Evolutionary conservation across 108 stramenopile genomes (phyloP), one percentile per base, ranked within the genome.

Genomic region (Cylindrotheca closterium): DNA sequence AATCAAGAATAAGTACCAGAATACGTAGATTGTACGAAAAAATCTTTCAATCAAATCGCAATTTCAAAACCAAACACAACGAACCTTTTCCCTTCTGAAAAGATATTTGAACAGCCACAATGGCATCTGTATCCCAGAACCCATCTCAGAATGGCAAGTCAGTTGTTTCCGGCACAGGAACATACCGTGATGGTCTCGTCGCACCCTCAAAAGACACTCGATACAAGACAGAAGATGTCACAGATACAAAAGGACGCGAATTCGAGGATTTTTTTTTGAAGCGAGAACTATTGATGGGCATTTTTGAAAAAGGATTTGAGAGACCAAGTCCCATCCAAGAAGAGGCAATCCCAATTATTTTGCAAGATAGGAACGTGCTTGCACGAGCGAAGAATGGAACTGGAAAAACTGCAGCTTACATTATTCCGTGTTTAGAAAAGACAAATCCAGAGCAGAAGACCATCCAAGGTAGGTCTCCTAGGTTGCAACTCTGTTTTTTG

Each of bases 221-320:
- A 47, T 94, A 91, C 85, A 91, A 91, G 70, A 96, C 95, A 18
- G 93, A 96, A 74, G 97, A 97, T 78, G 95, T 97, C 55, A 97
- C 95, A 27, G 87, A 91, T 57, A 97, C 97, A 23, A 95, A 95
- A 63, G 97, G 97, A 34, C 83, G 97, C 60, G 97, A 98, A 37
- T 99, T 99, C 68, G 96, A 98, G 84, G 98, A 99, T 73, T 98
- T 98, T 74, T 97, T 94, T 68, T 81, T 96, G 58, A 91, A 94
- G 79, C 81, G 91, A 49, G 97, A 98, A 68, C 86, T 98, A 7
- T 77, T 99, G 45, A 98, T 98, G 97, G 99, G 97, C 31, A 98
- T 99, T 49, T 98, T 97, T 70, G 97, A 99, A 77, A 98, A 97
- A 82, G 98, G 98, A 19, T 99, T 98, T 54, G 98, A 99, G 67